Evolutionary conservation across 371 early-diverging fungal genomes (phyloP).

Genomic region (Parasitella parasitica): DNA sequence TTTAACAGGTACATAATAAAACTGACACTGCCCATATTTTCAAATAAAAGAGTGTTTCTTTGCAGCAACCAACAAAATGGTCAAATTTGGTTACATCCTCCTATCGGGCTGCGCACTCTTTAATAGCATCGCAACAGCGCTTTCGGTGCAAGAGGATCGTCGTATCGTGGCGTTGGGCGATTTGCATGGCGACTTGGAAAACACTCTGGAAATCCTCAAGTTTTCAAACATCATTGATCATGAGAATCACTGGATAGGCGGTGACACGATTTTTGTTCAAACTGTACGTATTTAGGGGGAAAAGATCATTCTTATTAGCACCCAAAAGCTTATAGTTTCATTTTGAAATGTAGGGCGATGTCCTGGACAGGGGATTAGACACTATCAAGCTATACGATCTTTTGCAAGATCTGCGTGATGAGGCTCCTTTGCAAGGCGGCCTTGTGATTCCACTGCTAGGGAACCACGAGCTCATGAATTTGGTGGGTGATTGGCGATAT

Average conservation of each 20-base stretch:
- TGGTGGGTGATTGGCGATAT: conserved; percentile 70
- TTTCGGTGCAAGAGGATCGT: conserved; percentile 5
- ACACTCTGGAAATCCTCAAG: conserved; percentile 56
- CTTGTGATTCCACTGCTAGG: conserved; percentile 58
- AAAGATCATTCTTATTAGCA: neutral
- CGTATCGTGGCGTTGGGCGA: conserved; percentile 81
- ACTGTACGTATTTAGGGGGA: conserved; percentile 31
- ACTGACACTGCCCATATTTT: too few relatives aligned
- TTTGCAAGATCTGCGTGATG: conserved; percentile 54
- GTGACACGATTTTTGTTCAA: conserved; percentile 54
- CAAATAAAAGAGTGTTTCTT: too few relatives aligned
- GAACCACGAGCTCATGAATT: conserved; percentile 81
- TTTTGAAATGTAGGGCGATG: conserved; percentile 57
- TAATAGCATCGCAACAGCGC: neutral
- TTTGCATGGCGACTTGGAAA: conserved; percentile 70
- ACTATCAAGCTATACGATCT: conserved; percentile 68
- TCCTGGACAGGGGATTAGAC: conserved; percentile 74
- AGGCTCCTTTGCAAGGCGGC: conserved; percentile 62
- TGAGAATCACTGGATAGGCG: conserved; percentile 64
- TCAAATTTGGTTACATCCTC: neutral
- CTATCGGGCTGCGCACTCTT: neutral
- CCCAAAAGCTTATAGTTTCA: neutral
- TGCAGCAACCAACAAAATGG: too few relatives aligned
- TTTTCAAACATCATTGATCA: conserved; percentile 64
- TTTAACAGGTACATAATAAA: too few relatives aligned